Evolutionary conservation across 2,329 filamentous ascomycete genomes (phyloP).

Genomic region (Trichoderma sp.): DNA sequence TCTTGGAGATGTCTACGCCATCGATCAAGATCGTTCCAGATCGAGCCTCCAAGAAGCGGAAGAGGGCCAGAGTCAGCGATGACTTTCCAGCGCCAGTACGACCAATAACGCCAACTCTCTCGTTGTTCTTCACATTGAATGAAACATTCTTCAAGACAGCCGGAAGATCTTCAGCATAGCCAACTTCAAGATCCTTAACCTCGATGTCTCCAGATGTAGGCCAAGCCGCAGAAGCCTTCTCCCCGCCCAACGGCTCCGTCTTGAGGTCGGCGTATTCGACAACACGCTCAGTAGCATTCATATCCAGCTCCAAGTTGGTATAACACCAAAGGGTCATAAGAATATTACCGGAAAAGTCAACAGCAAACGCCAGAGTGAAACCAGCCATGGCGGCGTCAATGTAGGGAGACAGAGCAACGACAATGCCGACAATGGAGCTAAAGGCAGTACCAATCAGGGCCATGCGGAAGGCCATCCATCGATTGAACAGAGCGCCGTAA

Average conservation of each 20-base stretch:
- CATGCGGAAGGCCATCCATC: conserved; percentile 76
- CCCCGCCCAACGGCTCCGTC: conserved; percentile 63
- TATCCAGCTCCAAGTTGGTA: conserved; percentile 69
- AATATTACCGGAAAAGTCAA: conserved; percentile 64
- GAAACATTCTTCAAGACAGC: conserved; percentile 67
- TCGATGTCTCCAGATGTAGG: conserved; percentile 70
- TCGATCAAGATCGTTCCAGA: conserved; percentile 68
- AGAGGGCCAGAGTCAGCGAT: conserved; percentile 70
- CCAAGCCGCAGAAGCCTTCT: conserved; percentile 67
- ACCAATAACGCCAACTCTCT: conserved; percentile 73
- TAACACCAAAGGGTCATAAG: conserved; percentile 67
- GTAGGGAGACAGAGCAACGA: conserved; percentile 58
- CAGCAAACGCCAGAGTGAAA: conserved; percentile 70
- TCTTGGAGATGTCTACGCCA: conserved; percentile 69
- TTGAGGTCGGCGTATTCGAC: conserved; percentile 69
- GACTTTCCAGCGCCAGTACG: conserved; percentile 78
- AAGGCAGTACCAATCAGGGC: conserved; percentile 67
- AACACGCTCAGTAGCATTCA: conserved; percentile 75
- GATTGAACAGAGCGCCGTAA: conserved; percentile 69
- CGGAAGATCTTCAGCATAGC: conserved; percentile 68
- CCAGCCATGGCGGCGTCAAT: conserved; percentile 71
- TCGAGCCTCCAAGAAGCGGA: conserved; percentile 70
- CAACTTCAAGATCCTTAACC: conserved; percentile 68
- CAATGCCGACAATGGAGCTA: conserved; percentile 59
- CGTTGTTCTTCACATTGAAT: conserved; percentile 63